phyloP scores from a whole-genome alignment of 257 asterid genomes.

The Mitragyna speciosa region DNA sequence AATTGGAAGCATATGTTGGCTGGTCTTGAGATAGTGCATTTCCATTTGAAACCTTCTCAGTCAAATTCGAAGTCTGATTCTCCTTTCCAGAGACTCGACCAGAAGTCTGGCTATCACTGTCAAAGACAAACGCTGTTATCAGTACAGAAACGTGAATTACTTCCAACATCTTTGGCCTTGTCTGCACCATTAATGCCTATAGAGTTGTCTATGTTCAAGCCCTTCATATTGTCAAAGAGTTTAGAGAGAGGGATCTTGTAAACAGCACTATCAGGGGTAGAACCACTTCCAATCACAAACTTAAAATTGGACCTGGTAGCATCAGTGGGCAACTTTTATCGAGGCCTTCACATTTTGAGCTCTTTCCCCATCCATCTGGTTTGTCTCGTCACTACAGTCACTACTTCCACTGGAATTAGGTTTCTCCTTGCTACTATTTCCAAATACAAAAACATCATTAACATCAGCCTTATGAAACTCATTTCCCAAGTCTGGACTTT shows the following conservation, averaged over 20 bases:
- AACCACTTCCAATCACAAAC: constrained; percentile 26
- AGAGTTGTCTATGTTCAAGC: constrained; percentile 49
- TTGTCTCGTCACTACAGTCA: constrained; percentile 27
- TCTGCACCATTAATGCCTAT: constrained; percentile 27
- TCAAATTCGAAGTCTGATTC: constrained; percentile 30
- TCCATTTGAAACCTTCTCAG: constrained; percentile 11
- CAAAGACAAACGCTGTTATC: constrained; percentile 43
- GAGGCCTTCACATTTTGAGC: constrained; percentile 27
- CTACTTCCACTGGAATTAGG: constrained; percentile 29
- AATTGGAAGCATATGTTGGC: constrained; percentile 16
- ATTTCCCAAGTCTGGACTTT: constrained; percentile 22
- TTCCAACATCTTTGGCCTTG: constrained; percentile 24
- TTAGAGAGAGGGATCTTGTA: constrained; percentile 42
- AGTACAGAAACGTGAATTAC: constrained; percentile 22
- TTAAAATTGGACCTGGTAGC: constrained; percentile 19
- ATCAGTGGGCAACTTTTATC: constrained; percentile 20
- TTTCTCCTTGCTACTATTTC: constrained; percentile 37
- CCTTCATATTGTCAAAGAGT: constrained; percentile 55
- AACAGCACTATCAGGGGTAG: constrained; percentile 31
- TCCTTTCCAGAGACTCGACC: constrained; percentile 31
- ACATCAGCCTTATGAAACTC: constrained; percentile 36
- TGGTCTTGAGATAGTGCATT: constrained; percentile 24
- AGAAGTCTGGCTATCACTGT: constrained; percentile 29
- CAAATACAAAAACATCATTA: constrained; percentile 38
- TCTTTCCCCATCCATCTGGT: constrained; percentile 28